Base-by-base conservation (phyloP, 1,284 basidiomycete species). In the Puccinia hordei region DNA sequence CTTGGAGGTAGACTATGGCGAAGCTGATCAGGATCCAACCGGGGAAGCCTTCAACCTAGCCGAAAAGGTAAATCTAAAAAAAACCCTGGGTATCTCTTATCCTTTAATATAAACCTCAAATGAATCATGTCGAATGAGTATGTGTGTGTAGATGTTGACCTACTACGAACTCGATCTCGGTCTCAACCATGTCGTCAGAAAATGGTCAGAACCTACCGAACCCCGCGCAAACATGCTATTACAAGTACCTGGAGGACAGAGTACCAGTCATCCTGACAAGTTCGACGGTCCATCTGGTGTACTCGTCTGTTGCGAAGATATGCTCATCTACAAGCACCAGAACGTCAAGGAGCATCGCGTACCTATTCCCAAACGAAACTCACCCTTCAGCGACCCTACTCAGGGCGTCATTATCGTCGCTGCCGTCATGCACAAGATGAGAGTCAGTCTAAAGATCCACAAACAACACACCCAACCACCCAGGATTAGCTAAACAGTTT, bases 381-480 rank as follows among this genome's bases (percentile, higher is more conserved):
- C 95, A 85, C 94, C 94, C 0, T 86, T 97, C 19, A 92, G 92
- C 82, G 92, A 93, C 83, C 86, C 87, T 12, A 90, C 91, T 49
- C 83, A 81, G 46, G 84, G 84, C 76, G 84, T 95, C 35, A 93
- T 98, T 84, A 95, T 98, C 81, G 92, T 92, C 0, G 88, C 93
- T 41, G 93, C 93, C 5, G 95, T 97, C 74, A 96, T 98, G 94
- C 95, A 98, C 89, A 97, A 97, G 87, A 97, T 98, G 93, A 95
- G 93, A 91, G 94, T 93, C 77, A 76, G 59, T n/a, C n/a, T n/a
- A n/a, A n/a, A n/a, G n/a, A n/a, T n/a, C n/a, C n/a, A n/a, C n/a
- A n/a, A n/a, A n/a, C n/a, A n/a, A n/a, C n/a, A n/a, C n/a, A n/a
- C n/a, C n/a, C n/a, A n/a, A n/a, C n/a, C n/a, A n/a, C n/a, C n/a